A percentile compares a stretch with the other conserved stretches of the same genome.
Conservation (phyloP, 2,329 filamentous ascomycete species). For the Septoria linicola region DNA sequence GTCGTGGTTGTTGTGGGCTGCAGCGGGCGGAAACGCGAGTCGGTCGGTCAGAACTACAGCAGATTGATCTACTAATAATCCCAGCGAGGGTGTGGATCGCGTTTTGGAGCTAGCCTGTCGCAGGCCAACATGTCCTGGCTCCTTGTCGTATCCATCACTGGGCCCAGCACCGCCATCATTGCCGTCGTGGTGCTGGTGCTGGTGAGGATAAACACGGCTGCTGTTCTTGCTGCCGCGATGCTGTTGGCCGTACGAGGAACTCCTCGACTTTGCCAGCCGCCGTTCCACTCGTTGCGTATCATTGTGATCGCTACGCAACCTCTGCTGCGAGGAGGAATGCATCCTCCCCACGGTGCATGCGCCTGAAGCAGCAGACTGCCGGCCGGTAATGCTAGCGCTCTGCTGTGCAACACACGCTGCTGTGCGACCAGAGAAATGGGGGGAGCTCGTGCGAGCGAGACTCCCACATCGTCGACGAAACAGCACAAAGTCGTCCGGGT, state of each 20-base stretch:
- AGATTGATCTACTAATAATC: too few species aligned
- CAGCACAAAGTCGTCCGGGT: background rate
- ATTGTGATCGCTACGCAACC: background rate
- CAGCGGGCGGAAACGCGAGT: background rate
- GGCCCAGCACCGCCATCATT: background rate
- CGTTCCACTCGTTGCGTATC: background rate
- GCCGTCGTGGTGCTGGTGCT: background rate
- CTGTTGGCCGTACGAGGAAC: background rate
- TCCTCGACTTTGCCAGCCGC: background rate
- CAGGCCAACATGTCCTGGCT: background rate
- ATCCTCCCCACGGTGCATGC: background rate
- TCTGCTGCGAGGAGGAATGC: background rate
- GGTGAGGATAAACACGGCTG: background rate
- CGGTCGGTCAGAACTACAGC: too few species aligned
- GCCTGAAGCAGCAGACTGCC: background rate
- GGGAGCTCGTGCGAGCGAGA: background rate
- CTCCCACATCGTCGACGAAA: background rate
- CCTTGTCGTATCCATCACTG: background rate
- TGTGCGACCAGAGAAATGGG: background rate
- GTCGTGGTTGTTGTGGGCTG: background rate
- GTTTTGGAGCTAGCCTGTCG: background rate
- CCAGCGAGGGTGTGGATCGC: too few species aligned
- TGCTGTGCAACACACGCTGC: conserved; percentile 3
- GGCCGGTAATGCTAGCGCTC: conserved; percentile 1
- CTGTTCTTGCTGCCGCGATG: background rate